A percentile compares a stretch with the other conserved stretches of the same genome.
These are phyloP conservation scores for Psilocybe cubensis DNA, from an alignment of 768 basidiomycete species.

Conservation along the genomic window DNA sequence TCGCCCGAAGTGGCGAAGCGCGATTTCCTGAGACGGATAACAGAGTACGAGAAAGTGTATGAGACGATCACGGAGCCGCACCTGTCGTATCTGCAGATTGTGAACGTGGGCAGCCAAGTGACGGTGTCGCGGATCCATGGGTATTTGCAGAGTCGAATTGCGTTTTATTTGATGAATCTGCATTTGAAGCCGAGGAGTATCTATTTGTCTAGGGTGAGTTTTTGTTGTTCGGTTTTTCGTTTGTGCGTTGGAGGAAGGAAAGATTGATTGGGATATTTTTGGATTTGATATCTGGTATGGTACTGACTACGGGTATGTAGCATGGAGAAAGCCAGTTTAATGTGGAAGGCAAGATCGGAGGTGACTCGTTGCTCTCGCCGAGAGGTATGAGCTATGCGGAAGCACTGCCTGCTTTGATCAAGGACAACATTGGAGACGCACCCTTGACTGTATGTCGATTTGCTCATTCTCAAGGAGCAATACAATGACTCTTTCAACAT, in stretches of 20 bases:
- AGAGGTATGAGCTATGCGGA: slow-evolving; percentile 85
- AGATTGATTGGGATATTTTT: no score
- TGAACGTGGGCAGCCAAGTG: slow-evolving; percentile 91
- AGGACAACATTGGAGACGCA: slow-evolving; percentile 88
- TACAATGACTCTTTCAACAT: background rate
- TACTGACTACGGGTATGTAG: slow-evolving; percentile 41
- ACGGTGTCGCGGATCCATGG: slow-evolving; percentile 87
- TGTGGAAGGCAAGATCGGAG: slow-evolving; percentile 95
- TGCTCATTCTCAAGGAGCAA: background rate
- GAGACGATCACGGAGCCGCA: slow-evolving; percentile 93
- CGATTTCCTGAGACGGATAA: slow-evolving; percentile 92
- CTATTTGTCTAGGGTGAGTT: slow-evolving; percentile 88
- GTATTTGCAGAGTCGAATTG: slow-evolving; percentile 95
- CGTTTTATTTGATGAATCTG: slow-evolving; percentile 98
- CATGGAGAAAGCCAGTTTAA: slow-evolving; percentile 99
- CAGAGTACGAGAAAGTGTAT: slow-evolving; percentile 93
- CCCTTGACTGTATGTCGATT: slow-evolving; percentile 76
- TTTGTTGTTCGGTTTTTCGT: background rate
- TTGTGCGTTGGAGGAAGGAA: no score
- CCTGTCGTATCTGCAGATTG: slow-evolving; percentile 88
- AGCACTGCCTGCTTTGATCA: slow-evolving; percentile 86
- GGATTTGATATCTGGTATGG: background rate
- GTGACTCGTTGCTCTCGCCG: slow-evolving; percentile 88
- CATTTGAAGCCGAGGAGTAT: slow-evolving; percentile 97
- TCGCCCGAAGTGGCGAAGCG: slow-evolving; percentile 82